Base-by-base conservation (phyloP, 306 rosid species). In the Rosa chinensis region DNA sequence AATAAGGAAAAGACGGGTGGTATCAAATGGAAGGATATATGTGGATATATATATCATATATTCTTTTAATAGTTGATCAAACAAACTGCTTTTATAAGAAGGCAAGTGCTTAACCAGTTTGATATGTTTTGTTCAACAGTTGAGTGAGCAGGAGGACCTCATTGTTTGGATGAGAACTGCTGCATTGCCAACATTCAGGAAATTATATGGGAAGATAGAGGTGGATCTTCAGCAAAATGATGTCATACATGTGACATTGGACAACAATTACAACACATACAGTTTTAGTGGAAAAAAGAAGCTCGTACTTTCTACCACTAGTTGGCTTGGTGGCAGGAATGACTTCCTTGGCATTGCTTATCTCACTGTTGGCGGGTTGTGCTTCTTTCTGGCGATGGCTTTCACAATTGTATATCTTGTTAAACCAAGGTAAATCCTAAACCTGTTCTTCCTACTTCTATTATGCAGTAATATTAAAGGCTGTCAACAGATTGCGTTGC, bases 141-240 rank as follows among this genome's bases (percentile, higher is more conserved):
- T 91, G 85, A 89, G 93, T 71, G 43, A 85, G 59, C 93, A 91
- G 78, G 96, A 91, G 80, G 92, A 91, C 85, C 93, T 91, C 55
- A 91, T 91, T 81, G 96, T 91, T 47, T 91, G 96, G 96, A 91
- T 91, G 96, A 85, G 96, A 77, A 89, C 96, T 32, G 96, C 96
- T 32, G 96, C 96, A 25, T 82, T 91, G 82, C 96, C 96, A 63
- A 91, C 96, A 49, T 91, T 91, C 78, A 87, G 93, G 82, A 91
- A 91, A 82, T 72, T 91, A 86, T 91, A 91, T 23, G 96, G 96
- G 79, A 89, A 72, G 87, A 89, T 91, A 80, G 92, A 89, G 81
- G 84, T 64, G 82, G 93, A 91, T 82, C 90, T 91, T 10, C 67
- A 86, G 78, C 61, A 2, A 78, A 72, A 79, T 82, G 93, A 89